Evolutionary conservation across 495 filamentous ascomycete genomes (phyloP), one percentile per base, ranked within the genome.

Genomic region (Trypethelium eluteriae): DNA sequence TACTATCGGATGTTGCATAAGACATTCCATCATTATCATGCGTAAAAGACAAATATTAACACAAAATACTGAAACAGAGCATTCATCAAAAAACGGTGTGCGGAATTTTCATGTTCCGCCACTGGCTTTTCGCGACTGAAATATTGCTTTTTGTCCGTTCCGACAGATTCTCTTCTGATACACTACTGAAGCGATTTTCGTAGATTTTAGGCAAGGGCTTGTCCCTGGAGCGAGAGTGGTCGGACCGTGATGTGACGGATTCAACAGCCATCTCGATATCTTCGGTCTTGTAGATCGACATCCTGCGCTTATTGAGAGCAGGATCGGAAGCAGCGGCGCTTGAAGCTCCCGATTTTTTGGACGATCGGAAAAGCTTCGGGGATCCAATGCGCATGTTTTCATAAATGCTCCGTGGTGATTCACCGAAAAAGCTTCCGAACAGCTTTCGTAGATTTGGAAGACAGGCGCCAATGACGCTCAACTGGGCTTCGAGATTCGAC

Each of bases 391-490:
- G 9, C 49, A 53, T 53, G 49, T 53, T 53, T 53, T 53, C 10
- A 18, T 53, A 53, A 14, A 53, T 25, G 16, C 49, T 53, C n/a
- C 49, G 49, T 25, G 38, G 38, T 6, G 59, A 36, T 7, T 64
- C 66, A 12, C 39, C 38, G 18, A 68, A 65, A 47, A 70, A 69
- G 3, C 39, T 66, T 2, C 61, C 34, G 6, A 69, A 4, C 62
- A 68, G 68, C 12, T 49, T 50, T 35, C 68, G 67, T 2, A 73
- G 59, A 38, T 57, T 70, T 7, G 73, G 73, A 14, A 68, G 32
- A 16, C 67, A 74, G 36, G 73, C 71, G 67, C 65, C 69, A 50
- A 74, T 69, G 34, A 74, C 61, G 1, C 67, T 50, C n/a, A 74
- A 63, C 18, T 71, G 69, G 53, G 68, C 73, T 62, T 74, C 73